Evolutionary conservation across 1,284 basidiomycete genomes (phyloP).

Genomic region (Sporisorium iseilematis-ciliati): DNA sequence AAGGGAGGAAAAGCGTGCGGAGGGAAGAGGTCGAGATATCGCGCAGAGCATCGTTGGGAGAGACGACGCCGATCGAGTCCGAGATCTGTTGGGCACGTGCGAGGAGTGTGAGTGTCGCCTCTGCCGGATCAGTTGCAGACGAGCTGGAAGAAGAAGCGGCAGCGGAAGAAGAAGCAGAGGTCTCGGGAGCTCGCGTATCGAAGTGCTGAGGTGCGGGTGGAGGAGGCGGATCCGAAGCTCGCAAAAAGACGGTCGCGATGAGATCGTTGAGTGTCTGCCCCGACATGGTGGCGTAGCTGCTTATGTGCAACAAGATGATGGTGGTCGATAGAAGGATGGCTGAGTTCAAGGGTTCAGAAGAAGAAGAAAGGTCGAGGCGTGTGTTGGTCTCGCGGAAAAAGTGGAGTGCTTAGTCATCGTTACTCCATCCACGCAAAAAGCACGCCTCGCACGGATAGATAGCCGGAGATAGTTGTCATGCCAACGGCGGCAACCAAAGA

Average conservation of each 20-base stretch:
- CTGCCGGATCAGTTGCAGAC: conserved; percentile 12
- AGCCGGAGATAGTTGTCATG: conserved; percentile 1
- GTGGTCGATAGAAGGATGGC: conserved; percentile 4
- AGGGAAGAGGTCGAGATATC: conserved; percentile 61
- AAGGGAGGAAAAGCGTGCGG: conserved; percentile 56
- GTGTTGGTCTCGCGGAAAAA: conserved; percentile 21
- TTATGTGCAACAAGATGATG: background rate
- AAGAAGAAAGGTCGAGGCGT: conserved; percentile 1
- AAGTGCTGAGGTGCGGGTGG: conserved; percentile 31
- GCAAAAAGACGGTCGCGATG: conserved; percentile 33
- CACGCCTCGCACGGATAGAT: background rate
- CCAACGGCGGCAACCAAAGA: too few relatives aligned
- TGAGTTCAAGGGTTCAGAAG: conserved; percentile 10
- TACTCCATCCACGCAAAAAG: background rate
- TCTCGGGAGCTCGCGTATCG: conserved; percentile 21
- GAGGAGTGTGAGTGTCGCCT: conserved; percentile 26
- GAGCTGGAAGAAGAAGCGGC: conserved; percentile 16
- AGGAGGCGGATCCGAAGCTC: conserved; percentile 35
- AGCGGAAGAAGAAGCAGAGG: conserved; percentile 13
- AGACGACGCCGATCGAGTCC: conserved; percentile 54
- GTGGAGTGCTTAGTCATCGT: conserved; percentile 4
- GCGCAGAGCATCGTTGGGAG: conserved; percentile 49
- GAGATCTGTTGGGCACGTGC: conserved; percentile 44
- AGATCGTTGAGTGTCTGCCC: conserved; percentile 40
- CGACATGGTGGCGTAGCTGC: conserved; percentile 18